These are phyloP conservation scores for Fusarium heterosporum DNA, from an alignment of 2,329 filamentous ascomycete species.

Conservation along the genomic window DNA sequence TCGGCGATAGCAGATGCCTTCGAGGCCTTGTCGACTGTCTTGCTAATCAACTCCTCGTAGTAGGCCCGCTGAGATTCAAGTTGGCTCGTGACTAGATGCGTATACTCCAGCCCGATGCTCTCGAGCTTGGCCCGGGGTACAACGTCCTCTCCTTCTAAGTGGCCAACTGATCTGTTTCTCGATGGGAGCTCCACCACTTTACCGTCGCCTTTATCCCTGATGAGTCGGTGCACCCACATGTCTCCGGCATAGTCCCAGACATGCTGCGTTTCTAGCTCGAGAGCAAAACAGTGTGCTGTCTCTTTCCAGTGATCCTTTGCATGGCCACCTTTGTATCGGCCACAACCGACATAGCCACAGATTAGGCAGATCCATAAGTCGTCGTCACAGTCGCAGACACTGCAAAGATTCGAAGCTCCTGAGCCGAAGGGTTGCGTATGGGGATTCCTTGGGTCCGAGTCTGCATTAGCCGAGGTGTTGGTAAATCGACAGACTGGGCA, in stretches of 20 bases:
- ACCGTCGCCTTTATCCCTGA: slow-evolving; percentile 91
- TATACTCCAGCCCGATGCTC: slow-evolving; percentile 92
- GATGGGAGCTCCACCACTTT: slow-evolving; percentile 91
- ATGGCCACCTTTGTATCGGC: slow-evolving; percentile 92
- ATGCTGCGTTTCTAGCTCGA: slow-evolving; percentile 92
- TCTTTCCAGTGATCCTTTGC: slow-evolving; percentile 94
- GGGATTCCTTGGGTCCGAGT: slow-evolving; percentile 62
- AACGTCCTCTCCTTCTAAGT: slow-evolving; percentile 68
- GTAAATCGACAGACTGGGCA: slow-evolving; percentile 97
- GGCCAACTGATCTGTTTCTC: slow-evolving; percentile 52
- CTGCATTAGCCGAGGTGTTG: slow-evolving; percentile 56
- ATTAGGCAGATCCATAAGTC: slow-evolving; percentile 97
- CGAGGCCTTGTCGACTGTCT: slow-evolving; percentile 88
- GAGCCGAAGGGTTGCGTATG: slow-evolving; percentile 68
- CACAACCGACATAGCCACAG: slow-evolving; percentile 92
- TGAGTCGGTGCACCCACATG: slow-evolving; percentile 94
- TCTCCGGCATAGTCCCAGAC: slow-evolving; percentile 99
- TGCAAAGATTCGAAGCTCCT: slow-evolving; percentile 77
- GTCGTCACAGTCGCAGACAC: slow-evolving; percentile 79
- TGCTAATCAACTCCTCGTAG: slow-evolving; percentile 91
- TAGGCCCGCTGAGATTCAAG: slow-evolving; percentile 93
- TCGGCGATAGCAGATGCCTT: slow-evolving; percentile 77
- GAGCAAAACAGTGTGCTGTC: slow-evolving; percentile 88
- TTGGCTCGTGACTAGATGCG: slow-evolving; percentile 90
- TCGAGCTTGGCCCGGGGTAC: slow-evolving; percentile 77